These are phyloP conservation scores for Spongospora subterranea DNA, from an alignment of 208 protist genomes.

Conservation along the genomic window DNA sequence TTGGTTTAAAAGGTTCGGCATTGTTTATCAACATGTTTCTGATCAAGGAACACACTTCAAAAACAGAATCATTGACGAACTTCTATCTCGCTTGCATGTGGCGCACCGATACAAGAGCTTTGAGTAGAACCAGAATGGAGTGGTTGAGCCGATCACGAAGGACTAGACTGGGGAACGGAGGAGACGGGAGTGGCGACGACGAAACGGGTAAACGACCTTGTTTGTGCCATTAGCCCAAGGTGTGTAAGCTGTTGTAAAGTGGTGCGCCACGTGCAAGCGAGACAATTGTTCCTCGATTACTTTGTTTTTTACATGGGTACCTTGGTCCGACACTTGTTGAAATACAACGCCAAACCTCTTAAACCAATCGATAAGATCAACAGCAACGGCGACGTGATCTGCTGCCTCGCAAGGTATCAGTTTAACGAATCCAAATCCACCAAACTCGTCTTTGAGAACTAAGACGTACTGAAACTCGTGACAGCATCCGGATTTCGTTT, in stretches of 20 bases:
- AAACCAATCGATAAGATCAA: neutral
- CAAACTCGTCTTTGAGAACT: neutral
- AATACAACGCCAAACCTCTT: neutral
- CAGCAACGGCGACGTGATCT: neutral
- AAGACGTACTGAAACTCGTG: neutral
- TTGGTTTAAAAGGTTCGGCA: neutral
- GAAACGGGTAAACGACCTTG: too few species aligned
- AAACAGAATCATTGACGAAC: neutral
- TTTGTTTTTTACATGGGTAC: neutral
- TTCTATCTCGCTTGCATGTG: neutral
- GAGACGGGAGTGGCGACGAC: too few species aligned
- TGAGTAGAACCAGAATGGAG: too few species aligned
- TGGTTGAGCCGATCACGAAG: too few species aligned
- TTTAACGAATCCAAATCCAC: conserved; percentile 5
- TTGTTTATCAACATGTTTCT: neutral
- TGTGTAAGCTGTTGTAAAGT: too few species aligned
- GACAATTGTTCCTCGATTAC: neutral
- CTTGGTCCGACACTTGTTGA: neutral
- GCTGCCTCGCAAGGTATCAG: neutral
- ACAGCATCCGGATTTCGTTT: neutral
- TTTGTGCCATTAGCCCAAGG: too few species aligned
- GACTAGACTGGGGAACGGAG: too few species aligned
- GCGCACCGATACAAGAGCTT: too few species aligned
- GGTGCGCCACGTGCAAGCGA: neutral
- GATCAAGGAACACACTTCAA: conserved; percentile 1